Evolutionary conservation across 352 stramenopile species (phyloP).

Genomic region (Pythium sukuiense): DNA sequence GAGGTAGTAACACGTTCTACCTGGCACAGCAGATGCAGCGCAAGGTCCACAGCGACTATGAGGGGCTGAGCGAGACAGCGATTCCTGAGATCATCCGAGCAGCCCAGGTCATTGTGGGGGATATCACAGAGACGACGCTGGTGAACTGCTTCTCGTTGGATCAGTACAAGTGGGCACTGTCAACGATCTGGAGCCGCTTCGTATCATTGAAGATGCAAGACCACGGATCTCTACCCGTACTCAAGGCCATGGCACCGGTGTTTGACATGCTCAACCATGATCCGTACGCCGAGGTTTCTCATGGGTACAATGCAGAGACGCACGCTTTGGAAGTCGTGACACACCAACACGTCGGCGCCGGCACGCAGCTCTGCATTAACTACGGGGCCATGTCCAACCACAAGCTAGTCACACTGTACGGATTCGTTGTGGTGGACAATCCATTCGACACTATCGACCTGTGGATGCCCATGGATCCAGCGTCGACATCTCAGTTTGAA

Average conservation of each 20-base stretch:
- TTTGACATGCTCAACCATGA: constrained; percentile 90
- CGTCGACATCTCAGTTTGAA: constrained; percentile 40
- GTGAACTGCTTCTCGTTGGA: constrained; percentile 55
- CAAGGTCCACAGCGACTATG: constrained; percentile 58
- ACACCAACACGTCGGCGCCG: constrained; percentile 72
- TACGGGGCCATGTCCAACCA: constrained; percentile 84
- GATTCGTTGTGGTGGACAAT: constrained; percentile 72
- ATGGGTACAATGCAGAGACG: constrained; percentile 56
- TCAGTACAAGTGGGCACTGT: constrained; percentile 83
- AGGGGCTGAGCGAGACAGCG: constrained; percentile 35
- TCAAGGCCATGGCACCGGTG: constrained; percentile 84
- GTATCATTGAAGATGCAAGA: constrained; percentile 57
- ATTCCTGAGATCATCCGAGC: constrained; percentile 53
- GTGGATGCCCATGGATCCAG: constrained; percentile 67
- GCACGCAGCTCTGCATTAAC: constrained; percentile 77
- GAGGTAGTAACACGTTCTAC: constrained; percentile 65
- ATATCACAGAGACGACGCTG: constrained; percentile 30
- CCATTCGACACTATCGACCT: constrained; percentile 72
- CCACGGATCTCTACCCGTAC: constrained; percentile 16
- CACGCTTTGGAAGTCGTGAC: constrained; percentile 65
- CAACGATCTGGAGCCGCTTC: constrained; percentile 86
- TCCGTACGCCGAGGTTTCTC: constrained; percentile 67
- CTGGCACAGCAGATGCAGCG: constrained; percentile 64
- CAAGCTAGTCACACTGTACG: constrained; percentile 78
- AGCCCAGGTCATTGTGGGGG: constrained; percentile 30